Evolutionary conservation across 2,329 filamentous ascomycete species (phyloP).

Genomic region (Cladosporium sp.): DNA sequence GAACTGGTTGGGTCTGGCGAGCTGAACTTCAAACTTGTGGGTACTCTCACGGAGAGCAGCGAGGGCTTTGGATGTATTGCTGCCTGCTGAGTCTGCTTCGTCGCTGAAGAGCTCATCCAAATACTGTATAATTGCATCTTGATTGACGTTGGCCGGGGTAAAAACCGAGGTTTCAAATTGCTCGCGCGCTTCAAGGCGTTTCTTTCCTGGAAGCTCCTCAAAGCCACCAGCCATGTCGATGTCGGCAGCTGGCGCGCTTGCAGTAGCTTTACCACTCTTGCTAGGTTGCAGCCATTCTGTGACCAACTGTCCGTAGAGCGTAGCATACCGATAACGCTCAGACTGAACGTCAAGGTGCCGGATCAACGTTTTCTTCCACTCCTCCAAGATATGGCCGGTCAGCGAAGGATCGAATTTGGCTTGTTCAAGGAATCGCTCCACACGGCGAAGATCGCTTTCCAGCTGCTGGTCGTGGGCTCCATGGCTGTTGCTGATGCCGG

Average conservation of each 20-base stretch:
- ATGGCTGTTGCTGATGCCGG: neutral
- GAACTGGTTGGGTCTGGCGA: conserved; percentile 31
- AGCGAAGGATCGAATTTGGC: conserved; percentile 5
- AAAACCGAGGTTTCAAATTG: conserved; percentile 57
- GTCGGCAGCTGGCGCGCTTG: conserved; percentile 16
- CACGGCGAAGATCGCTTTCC: neutral
- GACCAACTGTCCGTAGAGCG: conserved; percentile 44
- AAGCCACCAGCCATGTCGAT: conserved; percentile 30
- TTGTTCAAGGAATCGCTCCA: neutral
- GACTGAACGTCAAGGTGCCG: conserved; percentile 36
- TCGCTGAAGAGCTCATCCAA: conserved; percentile 47
- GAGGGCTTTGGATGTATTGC: conserved; percentile 25
- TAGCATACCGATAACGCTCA: conserved; percentile 42
- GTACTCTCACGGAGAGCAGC: conserved; percentile 22
- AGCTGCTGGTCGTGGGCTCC: neutral
- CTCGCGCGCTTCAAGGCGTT: conserved; percentile 38
- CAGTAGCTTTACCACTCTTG: conserved; percentile 21
- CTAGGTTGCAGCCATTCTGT: conserved; percentile 42
- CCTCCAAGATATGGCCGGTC: neutral
- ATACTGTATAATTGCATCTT: conserved; percentile 44
- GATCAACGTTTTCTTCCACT: conserved; percentile 2
- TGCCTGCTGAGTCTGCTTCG: conserved; percentile 5
- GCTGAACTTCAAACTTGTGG: conserved; percentile 26
- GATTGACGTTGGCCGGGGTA: conserved; percentile 42
- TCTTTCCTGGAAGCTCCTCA: conserved; percentile 38